Evolutionary conservation across 2,329 filamentous ascomycete species (phyloP).

Genomic region (Ilyonectria robusta): DNA sequence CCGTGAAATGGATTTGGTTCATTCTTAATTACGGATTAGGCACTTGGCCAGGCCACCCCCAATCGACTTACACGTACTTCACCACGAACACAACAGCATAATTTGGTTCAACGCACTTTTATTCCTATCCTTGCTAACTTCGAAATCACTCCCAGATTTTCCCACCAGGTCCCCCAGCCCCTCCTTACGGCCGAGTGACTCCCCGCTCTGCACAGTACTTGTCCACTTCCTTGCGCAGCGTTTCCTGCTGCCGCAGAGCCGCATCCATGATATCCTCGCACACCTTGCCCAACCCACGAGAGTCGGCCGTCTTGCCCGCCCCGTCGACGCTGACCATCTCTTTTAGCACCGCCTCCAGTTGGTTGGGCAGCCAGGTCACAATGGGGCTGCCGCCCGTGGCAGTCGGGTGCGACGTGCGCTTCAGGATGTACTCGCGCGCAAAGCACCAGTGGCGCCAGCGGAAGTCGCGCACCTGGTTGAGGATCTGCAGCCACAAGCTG

Average conservation of each 20-base stretch:
- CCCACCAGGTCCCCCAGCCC: background rate
- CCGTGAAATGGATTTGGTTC: too few relatives aligned
- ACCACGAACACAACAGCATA: background rate
- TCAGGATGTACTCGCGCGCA: constrained; percentile 86
- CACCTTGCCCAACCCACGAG: constrained; percentile 60
- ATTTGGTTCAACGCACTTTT: background rate
- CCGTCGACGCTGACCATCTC: constrained; percentile 76
- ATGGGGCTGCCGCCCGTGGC: constrained; percentile 87
- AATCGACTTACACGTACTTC: too few relatives aligned
- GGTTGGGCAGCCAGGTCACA: constrained; percentile 88
- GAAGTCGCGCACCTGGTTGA: constrained; percentile 86
- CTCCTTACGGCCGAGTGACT: constrained; percentile 45
- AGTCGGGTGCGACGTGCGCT: constrained; percentile 81
- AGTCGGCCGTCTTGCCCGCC: constrained; percentile 47
- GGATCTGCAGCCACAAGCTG: constrained; percentile 73
- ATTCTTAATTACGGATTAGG: too few relatives aligned
- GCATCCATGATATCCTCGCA: constrained; percentile 77
- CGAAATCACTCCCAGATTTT: background rate
- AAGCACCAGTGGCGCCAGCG: constrained; percentile 90
- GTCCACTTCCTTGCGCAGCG: constrained; percentile 79
- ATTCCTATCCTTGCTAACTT: background rate
- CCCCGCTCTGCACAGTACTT: constrained; percentile 80
- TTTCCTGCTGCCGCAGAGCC: constrained; percentile 74
- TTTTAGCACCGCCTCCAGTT: constrained; percentile 80
- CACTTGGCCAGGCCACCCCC: too few relatives aligned